Evolutionary conservation across 345 rosid species (phyloP), one percentile per base, ranked within the genome.

Genomic region (Pugionium dolabratum): DNA sequence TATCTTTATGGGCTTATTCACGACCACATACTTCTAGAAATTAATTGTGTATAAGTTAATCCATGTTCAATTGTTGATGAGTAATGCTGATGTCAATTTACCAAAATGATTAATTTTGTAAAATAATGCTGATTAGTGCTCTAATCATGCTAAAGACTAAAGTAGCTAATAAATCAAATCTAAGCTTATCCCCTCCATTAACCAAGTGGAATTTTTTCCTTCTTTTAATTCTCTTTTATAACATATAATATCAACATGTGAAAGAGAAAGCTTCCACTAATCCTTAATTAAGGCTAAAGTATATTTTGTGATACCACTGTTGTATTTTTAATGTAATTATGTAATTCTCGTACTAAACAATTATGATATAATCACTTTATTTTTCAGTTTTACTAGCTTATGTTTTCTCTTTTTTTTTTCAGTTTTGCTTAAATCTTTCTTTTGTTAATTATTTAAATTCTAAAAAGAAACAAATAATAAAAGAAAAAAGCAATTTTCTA

Each of bases 131-230:
- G 18, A 18, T 72, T 57, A 72, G 76, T 64, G 76, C 66, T 64
- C 47, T 57, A 49, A 71, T 71, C 57, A 53, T 36, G 37, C 55
- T 6, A 51, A 44, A 54, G 70, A 52, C 52, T 40, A 52, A 61
- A 61, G 31, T 62, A 40, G 57, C 30, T 62, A n/a, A 43, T 55
- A 35, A 9, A 63, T 67, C 76, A 72, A 72, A 64, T 72, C 75
- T 56, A 71, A 27, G 33, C 75, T 40, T 48, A 71, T 56, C 59
- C 53, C 58, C 60, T 64, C 76, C 70, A 72, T 64, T 64, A 64
- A 49, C 59, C 59, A 57, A 72, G 76, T 72, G 76, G 70, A 41
- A 42, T 18, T 18, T 18, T 18, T 18, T 18, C 18, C 18, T 18
- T 18, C 18, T 18, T 47, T 54, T 39, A 27, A 8, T 29, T 18